phyloP scores from a whole-genome alignment of 805 yeast genomes.

The Lachancea mirantina region DNA sequence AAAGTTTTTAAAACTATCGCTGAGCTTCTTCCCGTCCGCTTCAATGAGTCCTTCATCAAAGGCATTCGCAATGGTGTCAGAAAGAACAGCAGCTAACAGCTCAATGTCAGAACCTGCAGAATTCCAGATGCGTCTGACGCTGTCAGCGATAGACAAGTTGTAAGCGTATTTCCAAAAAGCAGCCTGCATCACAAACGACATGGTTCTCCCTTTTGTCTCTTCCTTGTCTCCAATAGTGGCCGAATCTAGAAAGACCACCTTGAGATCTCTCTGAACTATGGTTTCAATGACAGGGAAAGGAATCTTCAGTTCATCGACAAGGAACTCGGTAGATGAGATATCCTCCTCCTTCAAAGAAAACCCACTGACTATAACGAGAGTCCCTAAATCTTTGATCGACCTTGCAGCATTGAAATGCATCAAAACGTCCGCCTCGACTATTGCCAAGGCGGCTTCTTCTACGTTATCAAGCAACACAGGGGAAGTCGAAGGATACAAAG shows the following conservation, averaged over 20 bases:
- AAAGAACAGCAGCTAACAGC: conserved; percentile 62
- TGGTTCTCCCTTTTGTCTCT: conserved; percentile 69
- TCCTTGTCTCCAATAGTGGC: conserved; percentile 57
- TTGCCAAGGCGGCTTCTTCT: conserved; percentile 55
- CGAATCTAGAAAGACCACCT: conserved; percentile 54
- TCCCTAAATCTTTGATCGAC: conserved; percentile 49
- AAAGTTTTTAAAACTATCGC: conserved; percentile 14
- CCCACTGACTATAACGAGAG: conserved; percentile 39
- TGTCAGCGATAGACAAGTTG: conserved; percentile 47
- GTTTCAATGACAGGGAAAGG: conserved; percentile 47
- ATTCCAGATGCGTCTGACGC: conserved; percentile 71
- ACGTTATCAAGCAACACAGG: conserved; percentile 27
- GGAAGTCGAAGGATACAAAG: conserved; percentile 26
- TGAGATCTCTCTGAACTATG: conserved; percentile 45
- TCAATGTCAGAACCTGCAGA: conserved; percentile 81
- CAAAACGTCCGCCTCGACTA: conserved; percentile 57
- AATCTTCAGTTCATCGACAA: conserved; percentile 41
- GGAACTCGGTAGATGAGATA: conserved; percentile 35
- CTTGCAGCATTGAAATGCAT: conserved; percentile 54
- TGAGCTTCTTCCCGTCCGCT: conserved; percentile 15
- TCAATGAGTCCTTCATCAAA: conserved; percentile 34
- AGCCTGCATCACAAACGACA: conserved; percentile 66
- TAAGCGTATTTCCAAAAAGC: conserved; percentile 71
- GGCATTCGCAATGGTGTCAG: conserved; percentile 55
- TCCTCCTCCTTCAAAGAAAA: conserved; percentile 24